A percentile compares a stretch with the other conserved stretches of the same genome.
These are phyloP conservation scores for Fusarium xylarioides DNA, from an alignment of 2,329 filamentous ascomycete species.

Conservation along the genomic window DNA sequence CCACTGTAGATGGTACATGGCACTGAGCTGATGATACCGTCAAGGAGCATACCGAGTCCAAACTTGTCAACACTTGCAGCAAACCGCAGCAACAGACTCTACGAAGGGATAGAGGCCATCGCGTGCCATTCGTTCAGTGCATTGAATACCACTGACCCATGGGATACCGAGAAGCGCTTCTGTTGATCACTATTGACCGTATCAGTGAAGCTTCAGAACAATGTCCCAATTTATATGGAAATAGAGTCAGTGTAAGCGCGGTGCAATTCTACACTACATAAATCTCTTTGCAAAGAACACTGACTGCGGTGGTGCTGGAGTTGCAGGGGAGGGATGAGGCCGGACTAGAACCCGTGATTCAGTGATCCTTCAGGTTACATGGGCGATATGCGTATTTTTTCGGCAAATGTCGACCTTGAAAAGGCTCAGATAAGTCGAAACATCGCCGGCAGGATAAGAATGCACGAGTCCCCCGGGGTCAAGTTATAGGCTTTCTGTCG, in stretches of 20 bases:
- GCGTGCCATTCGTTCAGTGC: not conserved
- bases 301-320: not conserved
- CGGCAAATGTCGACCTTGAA: not conserved
- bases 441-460: not conserved
- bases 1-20: not conserved
- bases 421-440: not conserved
- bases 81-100: not conserved
- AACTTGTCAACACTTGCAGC: not conserved
- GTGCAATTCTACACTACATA: too few species aligned
- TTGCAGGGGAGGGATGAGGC: conserved; percentile 9
- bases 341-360: conserved; percentile 1
- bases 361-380: conserved; percentile 3
- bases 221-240: too few species aligned
- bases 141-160: not conserved
- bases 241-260: too few species aligned
- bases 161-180: not conserved
- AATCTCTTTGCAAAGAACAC: not conserved
- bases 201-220: not conserved
- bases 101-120: not conserved
- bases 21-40: not conserved
- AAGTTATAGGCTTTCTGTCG: not conserved
- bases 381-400: not conserved
- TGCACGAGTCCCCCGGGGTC: too few species aligned
- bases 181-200: not conserved
- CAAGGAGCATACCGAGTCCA: not conserved